These are phyloP conservation scores for Xylariales sp. DNA, from an alignment of 2,329 filamentous ascomycete species.

Conservation along the genomic window DNA sequence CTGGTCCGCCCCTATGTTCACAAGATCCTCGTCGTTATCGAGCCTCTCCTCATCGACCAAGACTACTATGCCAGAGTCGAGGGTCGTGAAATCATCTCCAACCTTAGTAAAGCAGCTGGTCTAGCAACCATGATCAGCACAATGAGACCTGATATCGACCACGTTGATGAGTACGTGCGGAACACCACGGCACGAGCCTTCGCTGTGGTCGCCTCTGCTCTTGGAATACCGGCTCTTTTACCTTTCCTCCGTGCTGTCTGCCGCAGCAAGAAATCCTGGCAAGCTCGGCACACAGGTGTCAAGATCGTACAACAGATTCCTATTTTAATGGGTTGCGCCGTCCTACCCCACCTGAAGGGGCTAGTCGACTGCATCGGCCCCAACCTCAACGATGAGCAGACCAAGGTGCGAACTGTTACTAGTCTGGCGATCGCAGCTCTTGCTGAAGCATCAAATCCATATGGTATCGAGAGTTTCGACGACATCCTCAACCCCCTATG, in stretches of 20 bases:
- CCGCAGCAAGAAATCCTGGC: slow-evolving; percentile 98
- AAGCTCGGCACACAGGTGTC: slow-evolving; percentile 93
- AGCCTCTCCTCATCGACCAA: slow-evolving; percentile 97
- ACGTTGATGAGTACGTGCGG: slow-evolving; percentile 95
- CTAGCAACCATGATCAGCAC: slow-evolving; percentile 99
- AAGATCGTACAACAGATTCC: slow-evolving; percentile 99
- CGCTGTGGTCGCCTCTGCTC: slow-evolving; percentile 90
- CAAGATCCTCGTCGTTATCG: slow-evolving; percentile 97
- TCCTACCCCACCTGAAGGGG: slow-evolving; percentile 91
- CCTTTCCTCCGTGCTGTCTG: slow-evolving; percentile 95
- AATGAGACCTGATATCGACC: slow-evolving; percentile 98
- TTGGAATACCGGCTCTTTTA: slow-evolving; percentile 90
- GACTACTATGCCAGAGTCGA: slow-evolving; percentile 99
- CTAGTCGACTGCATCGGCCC: slow-evolving; percentile 94
- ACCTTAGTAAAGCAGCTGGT: slow-evolving; percentile 92
- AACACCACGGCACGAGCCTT: slow-evolving; percentile 97
- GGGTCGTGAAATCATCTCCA: slow-evolving; percentile 97
- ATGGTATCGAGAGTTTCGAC: slow-evolving; percentile 98
- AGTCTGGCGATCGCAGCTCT: slow-evolving; percentile 91
- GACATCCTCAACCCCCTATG: slow-evolving; percentile 95
- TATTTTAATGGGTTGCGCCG: slow-evolving; percentile 96
- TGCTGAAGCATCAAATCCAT: slow-evolving; percentile 93
- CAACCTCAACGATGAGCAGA: slow-evolving; percentile 95
- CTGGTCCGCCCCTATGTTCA: slow-evolving; percentile 94
- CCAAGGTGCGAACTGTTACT: slow-evolving; percentile 94